Base-by-base conservation (phyloP, 257 asterid genomes). In the Solanum habrochaites region DNA sequence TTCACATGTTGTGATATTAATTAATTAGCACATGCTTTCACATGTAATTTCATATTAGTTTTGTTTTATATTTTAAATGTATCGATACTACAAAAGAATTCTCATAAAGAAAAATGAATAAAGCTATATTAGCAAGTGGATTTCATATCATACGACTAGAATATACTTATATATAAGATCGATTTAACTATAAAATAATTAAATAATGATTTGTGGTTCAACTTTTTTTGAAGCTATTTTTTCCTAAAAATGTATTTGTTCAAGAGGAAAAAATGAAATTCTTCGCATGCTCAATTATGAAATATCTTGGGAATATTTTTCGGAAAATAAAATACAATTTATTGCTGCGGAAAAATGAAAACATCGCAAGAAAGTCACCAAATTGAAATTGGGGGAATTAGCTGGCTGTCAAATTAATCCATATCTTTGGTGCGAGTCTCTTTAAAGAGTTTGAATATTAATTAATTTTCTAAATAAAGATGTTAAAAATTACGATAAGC, bases 31-130 rank as follows among this genome's bases (percentile, higher is more conserved):
- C 62, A 52, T 52, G 62, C 10, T 16, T 16, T 52, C 62, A 52
- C 23, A 6, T 52, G 62, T 52, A 52, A 16, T 52, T 2, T 52
- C 62, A 52, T 52, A 52, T 16, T 16, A 52, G 10, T 16, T 52
- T 52, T 52, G 23, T 6, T 52, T 16, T 52, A 52, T 52, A 52
- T 16, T 52, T 52, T 52, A 52, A 52, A 2, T 16, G 23, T 16
- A 3, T 52, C 23, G 23, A 15, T 0, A 21, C 60, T 0, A 49
- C 0, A 15, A 8, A 49, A 49, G 0, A 15, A 49, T 5, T 2
- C 21, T 14, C 8, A 15, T 0, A 49, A 21, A 15, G 58, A 0
- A 49, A 15, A 49, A 49, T 49, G 8, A 49, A 49, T 8, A 49
- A 0, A 49, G 60, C 8, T 1, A 49, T 39, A 73, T 73, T 73